A percentile compares a stretch with the other conserved stretches of the same genome.
phyloP scores from a whole-genome alignment of 2,329 filamentous ascomycete species.

The Thielaviopsis cerberus region DNA sequence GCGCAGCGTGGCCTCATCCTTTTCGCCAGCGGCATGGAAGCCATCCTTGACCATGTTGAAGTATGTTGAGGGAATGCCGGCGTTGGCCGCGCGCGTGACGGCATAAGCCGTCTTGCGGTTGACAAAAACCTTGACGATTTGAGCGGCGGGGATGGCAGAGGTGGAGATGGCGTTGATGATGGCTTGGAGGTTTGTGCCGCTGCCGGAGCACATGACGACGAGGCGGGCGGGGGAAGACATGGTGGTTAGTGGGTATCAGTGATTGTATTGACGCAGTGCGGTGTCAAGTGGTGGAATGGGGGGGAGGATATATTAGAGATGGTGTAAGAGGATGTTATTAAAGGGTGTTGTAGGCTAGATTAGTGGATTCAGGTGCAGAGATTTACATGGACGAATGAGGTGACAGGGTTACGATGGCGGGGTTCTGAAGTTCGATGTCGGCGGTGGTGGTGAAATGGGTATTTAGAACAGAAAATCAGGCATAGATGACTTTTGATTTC shows the following conservation, averaged over 20 bases:
- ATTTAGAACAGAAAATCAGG: too few relatives aligned
- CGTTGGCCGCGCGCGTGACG: slow-evolving; percentile 26
- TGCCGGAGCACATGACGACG: slow-evolving; percentile 53
- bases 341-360: neutral
- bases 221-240: slow-evolving; percentile 27
- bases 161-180: slow-evolving; percentile 33
- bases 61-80: slow-evolving; percentile 52
- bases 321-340: neutral
- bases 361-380: neutral
- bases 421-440: neutral
- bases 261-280: neutral
- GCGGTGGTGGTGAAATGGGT: neutral
- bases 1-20: slow-evolving; percentile 32
- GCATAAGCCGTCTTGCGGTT: slow-evolving; percentile 32
- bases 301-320: too few relatives aligned
- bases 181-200: slow-evolving; percentile 63
- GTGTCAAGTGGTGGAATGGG: neutral
- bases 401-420: slow-evolving; percentile 3
- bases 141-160: slow-evolving; percentile 23
- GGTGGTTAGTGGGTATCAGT: neutral
- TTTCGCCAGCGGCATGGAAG: slow-evolving; percentile 37
- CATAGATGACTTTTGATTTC: too few relatives aligned
- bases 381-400: neutral
- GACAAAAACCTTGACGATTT: slow-evolving; percentile 28
- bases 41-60: slow-evolving; percentile 68